Percentiles rank a stretch among this genome's conserved stretches.
Evolutionary conservation across 2,329 filamentous ascomycete genomes (phyloP).

Genomic region (Fusarium tricinctum): DNA sequence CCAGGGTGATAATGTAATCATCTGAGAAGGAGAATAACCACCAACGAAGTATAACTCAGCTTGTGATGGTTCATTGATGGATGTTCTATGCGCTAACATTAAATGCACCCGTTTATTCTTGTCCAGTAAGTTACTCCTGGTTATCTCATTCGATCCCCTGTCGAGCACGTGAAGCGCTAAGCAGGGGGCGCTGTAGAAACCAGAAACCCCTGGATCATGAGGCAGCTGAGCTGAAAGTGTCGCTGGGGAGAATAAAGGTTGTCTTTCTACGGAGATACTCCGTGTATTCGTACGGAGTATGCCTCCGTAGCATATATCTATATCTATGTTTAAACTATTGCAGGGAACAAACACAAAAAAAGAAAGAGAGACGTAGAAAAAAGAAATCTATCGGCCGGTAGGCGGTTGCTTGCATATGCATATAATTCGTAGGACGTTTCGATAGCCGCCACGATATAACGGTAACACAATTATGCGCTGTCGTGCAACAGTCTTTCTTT

Average conservation of each 20-base stretch:
- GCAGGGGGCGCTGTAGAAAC: constrained; percentile 10
- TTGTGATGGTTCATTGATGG: constrained; percentile 5
- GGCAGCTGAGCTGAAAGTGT: constrained; percentile 25
- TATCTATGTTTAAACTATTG: background rate
- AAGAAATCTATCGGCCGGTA: background rate
- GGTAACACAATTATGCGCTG: constrained; percentile 24
- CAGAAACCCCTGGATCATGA: constrained; percentile 18
- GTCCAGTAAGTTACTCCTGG: background rate
- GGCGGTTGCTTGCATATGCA: constrained; percentile 35
- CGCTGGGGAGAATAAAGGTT: constrained; percentile 17
- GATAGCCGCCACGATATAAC: constrained; percentile 33
- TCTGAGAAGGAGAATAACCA: constrained; percentile 7
- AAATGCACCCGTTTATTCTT: constrained; percentile 8
- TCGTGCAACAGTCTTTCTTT: constrained; percentile 8
- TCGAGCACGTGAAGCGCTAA: constrained; percentile 33
- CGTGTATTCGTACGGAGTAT: background rate
- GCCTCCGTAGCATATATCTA: background rate
- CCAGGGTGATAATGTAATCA: background rate
- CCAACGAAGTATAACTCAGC: constrained; percentile 9
- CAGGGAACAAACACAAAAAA: background rate
- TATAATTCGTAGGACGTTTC: constrained; percentile 26
- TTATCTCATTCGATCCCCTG: constrained; percentile 19
- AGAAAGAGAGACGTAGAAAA: background rate
- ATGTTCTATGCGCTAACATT: constrained; percentile 10
- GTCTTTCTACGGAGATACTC: background rate